These are phyloP conservation scores for Ceratobasidium papillatum DNA, from an alignment of 1,284 basidiomycete species.

Conservation along the genomic window DNA sequence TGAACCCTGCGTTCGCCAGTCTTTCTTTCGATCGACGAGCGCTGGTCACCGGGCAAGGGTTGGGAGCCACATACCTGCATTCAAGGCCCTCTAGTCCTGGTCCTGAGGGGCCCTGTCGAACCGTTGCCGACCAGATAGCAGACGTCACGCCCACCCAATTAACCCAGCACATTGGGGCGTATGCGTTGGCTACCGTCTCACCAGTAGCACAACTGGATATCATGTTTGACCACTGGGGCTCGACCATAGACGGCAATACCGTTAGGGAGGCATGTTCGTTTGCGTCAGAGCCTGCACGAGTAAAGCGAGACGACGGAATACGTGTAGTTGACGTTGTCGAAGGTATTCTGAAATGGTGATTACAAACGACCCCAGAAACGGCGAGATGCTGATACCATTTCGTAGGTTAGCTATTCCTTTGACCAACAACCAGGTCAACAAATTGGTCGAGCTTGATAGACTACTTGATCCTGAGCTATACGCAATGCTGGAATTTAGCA, in stretches of 20 bases:
- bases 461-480: constrained; percentile 35
- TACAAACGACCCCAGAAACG: not conserved
- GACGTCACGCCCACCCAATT: constrained; percentile 28
- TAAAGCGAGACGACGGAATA: constrained; percentile 35
- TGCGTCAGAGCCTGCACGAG: constrained; percentile 36
- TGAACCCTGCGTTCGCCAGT: constrained; percentile 37
- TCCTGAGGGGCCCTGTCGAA: constrained; percentile 11
- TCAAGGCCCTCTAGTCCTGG: not conserved
- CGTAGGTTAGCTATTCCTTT: constrained; percentile 25
- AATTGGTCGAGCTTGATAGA: constrained; percentile 31
- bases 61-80: constrained; percentile 30
- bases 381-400: not conserved
- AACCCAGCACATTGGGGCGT: constrained; percentile 21
- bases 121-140: constrained; percentile 34
- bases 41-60: constrained; percentile 6
- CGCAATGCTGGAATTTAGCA: constrained; percentile 38
- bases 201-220: constrained; percentile 24
- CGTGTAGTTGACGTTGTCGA: constrained; percentile 34
- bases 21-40: constrained; percentile 37
- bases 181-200: constrained; percentile 16
- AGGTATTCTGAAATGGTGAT: constrained; percentile 38
- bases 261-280: constrained; percentile 36
- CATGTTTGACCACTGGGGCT: constrained; percentile 35
- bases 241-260: constrained; percentile 3
- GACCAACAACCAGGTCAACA: constrained; percentile 18